These are phyloP conservation scores for Coniophora puteana DNA, from an alignment of 1,284 basidiomycete genomes.

Conservation along the genomic window DNA sequence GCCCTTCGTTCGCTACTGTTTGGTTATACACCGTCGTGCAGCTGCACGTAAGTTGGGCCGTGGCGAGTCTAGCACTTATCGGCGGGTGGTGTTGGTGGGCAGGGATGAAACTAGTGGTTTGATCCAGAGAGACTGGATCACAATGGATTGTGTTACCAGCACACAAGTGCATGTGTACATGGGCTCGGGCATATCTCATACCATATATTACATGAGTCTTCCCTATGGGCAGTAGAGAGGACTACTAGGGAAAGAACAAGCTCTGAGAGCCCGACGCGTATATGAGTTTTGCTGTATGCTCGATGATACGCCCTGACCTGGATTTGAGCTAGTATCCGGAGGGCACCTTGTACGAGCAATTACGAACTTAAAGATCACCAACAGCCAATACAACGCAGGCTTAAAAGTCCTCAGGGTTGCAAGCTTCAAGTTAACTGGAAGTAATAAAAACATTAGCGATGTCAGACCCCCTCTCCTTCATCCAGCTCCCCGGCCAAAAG, in stretches of 20 bases:
- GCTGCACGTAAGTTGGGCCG: conserved; percentile 58
- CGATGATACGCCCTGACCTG: conserved; percentile 76
- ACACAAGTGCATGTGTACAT: too few species aligned
- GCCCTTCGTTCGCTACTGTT: conserved; percentile 67
- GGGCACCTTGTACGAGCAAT: conserved; percentile 82
- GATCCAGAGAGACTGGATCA: conserved; percentile 6
- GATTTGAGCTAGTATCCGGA: conserved; percentile 57
- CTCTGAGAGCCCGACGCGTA: too few species aligned
- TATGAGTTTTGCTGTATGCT: conserved; percentile 55
- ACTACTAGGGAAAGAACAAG: too few species aligned
- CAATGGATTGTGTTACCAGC: too few species aligned
- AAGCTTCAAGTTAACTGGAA: conserved; percentile 7
- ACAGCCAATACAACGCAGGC: not conserved
- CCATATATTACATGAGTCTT: too few species aligned
- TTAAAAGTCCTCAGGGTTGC: not conserved
- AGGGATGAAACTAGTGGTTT: conserved; percentile 44
- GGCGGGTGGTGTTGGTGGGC: conserved; percentile 59
- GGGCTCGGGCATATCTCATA: too few species aligned
- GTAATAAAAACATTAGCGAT: conserved; percentile 7
- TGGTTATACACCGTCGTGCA: conserved; percentile 74
- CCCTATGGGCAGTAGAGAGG: too few species aligned
- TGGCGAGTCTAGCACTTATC: conserved; percentile 50
- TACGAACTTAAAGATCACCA: not conserved
- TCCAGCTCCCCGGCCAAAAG: conserved; percentile 58
- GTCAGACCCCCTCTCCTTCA: conserved; percentile 49